These are phyloP conservation scores for Fusarium gaditjirri DNA, from an alignment of 2,329 filamentous ascomycete species.

Conservation along the genomic window DNA sequence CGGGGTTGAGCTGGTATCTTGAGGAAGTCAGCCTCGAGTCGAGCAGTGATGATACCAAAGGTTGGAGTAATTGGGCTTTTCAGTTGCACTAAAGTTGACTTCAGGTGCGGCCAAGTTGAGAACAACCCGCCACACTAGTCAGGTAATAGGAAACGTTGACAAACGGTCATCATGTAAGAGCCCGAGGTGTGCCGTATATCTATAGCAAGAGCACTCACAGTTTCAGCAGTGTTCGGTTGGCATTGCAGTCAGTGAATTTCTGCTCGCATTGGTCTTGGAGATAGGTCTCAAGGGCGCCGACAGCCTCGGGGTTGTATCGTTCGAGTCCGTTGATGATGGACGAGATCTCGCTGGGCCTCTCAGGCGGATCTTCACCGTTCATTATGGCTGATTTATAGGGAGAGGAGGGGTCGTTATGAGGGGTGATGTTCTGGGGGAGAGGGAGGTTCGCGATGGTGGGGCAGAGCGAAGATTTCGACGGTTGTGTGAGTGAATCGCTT, in stretches of 20 bases:
- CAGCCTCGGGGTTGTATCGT: constrained; percentile 98
- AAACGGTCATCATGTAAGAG: constrained; percentile 73
- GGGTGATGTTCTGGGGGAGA: constrained; percentile 43
- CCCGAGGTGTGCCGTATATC: constrained; percentile 24
- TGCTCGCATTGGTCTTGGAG: constrained; percentile 94
- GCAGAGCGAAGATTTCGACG: constrained; percentile 56
- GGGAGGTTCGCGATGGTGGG: constrained; percentile 55
- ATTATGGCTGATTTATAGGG: constrained; percentile 56
- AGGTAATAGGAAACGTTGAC: constrained; percentile 99
- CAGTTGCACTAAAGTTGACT: constrained; percentile 81
- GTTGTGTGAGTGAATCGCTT: constrained; percentile 54
- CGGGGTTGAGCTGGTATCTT: constrained; percentile 99
- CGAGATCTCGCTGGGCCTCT: constrained; percentile 92
- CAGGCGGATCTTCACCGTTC: constrained; percentile 86
- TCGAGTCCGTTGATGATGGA: constrained; percentile 96
- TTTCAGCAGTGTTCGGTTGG: constrained; percentile 95
- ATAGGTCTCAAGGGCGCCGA: constrained; percentile 92
- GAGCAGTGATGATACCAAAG: neutral
- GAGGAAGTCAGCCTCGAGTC: constrained; percentile 33
- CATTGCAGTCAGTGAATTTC: constrained; percentile 94
- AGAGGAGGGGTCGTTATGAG: constrained; percentile 40
- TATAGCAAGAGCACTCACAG: constrained; percentile 74
- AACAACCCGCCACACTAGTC: constrained; percentile 69
- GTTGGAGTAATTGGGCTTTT: constrained; percentile 50
- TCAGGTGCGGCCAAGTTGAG: constrained; percentile 63